A percentile compares a stretch with the other conserved stretches of the same genome.
phyloP scores from a whole-genome alignment of 2,329 filamentous ascomycete species.

The Exophiala mesophila region DNA sequence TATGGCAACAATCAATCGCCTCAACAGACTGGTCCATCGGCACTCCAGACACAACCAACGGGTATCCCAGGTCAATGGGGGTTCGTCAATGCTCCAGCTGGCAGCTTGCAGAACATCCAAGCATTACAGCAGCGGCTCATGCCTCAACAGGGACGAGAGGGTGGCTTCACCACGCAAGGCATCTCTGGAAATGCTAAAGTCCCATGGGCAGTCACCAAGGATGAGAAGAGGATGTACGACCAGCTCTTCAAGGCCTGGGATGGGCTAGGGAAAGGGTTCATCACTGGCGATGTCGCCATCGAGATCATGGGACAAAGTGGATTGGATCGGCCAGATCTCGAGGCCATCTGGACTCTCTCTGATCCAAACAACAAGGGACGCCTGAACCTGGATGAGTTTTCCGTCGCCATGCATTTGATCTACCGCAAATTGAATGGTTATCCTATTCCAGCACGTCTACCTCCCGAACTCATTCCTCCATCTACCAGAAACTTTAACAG shows the following conservation, averaged over 20 bases:
- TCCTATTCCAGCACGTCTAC: conserved; percentile 78
- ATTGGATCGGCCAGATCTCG: conserved; percentile 81
- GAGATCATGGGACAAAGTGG: conserved; percentile 98
- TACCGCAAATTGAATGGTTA: conserved; percentile 97
- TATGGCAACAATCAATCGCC: conserved; percentile 60
- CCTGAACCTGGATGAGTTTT: conserved; percentile 93
- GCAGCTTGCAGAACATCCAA: conserved; percentile 88
- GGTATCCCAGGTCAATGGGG: conserved; percentile 94
- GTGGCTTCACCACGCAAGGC: conserved; percentile 75
- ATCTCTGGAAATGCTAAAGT: conserved; percentile 91
- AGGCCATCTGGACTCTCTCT: conserved; percentile 89
- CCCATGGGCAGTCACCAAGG: conserved; percentile 97
- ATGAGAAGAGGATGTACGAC: conserved; percentile 96
- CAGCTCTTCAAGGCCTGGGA: conserved; percentile 95
- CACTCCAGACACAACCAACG: conserved; percentile 87
- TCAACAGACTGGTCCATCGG: conserved; percentile 61
- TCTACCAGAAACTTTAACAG: conserved; percentile 90
- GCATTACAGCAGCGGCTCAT: conserved; percentile 91
- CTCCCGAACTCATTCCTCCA: conserved; percentile 87
- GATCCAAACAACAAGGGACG: conserved; percentile 92
- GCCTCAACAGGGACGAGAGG: conserved; percentile 90
- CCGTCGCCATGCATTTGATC: conserved; percentile 97
- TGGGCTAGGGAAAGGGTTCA: conserved; percentile 85
- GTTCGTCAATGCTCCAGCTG: conserved; percentile 88
- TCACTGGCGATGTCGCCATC: conserved; percentile 86